Evolutionary conservation across 441 rosid genomes (phyloP).

Genomic region (Hypseocharis bilobata): DNA sequence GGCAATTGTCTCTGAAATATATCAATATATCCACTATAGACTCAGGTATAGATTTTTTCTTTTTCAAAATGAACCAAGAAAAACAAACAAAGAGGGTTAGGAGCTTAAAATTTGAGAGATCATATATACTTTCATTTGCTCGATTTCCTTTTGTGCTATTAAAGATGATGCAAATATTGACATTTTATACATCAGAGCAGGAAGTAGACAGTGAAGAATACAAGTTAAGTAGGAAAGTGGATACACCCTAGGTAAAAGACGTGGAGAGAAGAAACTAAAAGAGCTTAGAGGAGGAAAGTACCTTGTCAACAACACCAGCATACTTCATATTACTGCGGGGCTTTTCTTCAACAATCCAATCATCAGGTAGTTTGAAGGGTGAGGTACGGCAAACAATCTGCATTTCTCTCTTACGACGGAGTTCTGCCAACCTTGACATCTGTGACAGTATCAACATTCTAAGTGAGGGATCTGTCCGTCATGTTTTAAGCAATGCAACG

Average conservation of each 20-base stretch:
- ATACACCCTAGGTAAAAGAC: neutral
- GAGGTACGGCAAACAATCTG: constrained; percentile 20
- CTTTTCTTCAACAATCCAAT: constrained; percentile 41
- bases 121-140: neutral
- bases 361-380: constrained; percentile 35
- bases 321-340: constrained; percentile 25
- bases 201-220: constrained; percentile 6
- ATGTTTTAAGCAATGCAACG: neutral
- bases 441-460: constrained; percentile 19
- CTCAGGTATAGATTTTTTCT: too few species aligned
- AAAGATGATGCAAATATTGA: neutral
- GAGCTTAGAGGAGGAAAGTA: constrained; percentile 14
- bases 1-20: too few species aligned
- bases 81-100: neutral
- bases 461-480: neutral
- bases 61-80: too few species aligned
- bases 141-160: neutral
- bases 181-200: neutral
- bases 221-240: neutral
- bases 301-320: constrained; percentile 36
- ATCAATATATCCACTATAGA: too few species aligned
- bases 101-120: neutral
- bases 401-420: constrained; percentile 6
- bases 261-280: neutral
- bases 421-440: constrained; percentile 12